Evolutionary conservation across 192 early-diverging fungal genomes (phyloP).

Genomic region (Obelidium mucronatum): DNA sequence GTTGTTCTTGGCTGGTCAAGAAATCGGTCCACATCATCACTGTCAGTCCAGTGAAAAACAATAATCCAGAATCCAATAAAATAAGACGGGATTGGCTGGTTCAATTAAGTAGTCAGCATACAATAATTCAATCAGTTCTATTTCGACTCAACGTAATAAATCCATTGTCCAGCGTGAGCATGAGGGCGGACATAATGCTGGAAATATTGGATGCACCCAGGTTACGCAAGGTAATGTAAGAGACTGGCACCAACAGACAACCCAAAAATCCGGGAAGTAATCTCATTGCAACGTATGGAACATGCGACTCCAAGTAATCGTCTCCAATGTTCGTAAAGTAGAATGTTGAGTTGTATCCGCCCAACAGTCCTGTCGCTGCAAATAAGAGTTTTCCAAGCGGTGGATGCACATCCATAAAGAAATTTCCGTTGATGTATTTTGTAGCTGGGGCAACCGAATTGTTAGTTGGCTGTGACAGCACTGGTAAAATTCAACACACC

Average conservation of each 20-base stretch:
- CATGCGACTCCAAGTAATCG: slow-evolving; percentile 80
- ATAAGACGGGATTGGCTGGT: slow-evolving; percentile 59
- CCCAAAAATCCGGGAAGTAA: slow-evolving; percentile 83
- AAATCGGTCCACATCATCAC: slow-evolving; percentile 59
- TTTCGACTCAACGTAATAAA: slow-evolving; percentile 45
- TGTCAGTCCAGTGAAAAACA: slow-evolving; percentile 61
- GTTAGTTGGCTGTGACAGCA: background rate
- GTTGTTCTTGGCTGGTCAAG: slow-evolving; percentile 46
- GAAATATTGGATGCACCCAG: slow-evolving; percentile 49
- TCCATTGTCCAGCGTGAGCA: slow-evolving; percentile 69
- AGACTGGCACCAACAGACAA: slow-evolving; percentile 70
- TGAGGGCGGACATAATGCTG: slow-evolving; percentile 48
- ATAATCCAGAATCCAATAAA: slow-evolving; percentile 58
- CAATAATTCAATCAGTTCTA: slow-evolving; percentile 1
- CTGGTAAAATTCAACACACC: background rate
- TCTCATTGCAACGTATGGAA: slow-evolving; percentile 90
- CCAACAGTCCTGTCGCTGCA: slow-evolving; percentile 51
- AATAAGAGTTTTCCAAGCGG: slow-evolving; percentile 58
- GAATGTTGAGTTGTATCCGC: slow-evolving; percentile 60
- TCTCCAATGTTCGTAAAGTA: slow-evolving; percentile 82
- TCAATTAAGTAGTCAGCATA: background rate
- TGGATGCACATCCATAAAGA: slow-evolving; percentile 63
- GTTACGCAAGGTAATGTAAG: slow-evolving; percentile 60
- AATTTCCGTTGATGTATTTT: slow-evolving; percentile 58
- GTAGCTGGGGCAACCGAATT: slow-evolving; percentile 50